Evolutionary conservation across 2,329 filamentous ascomycete species (phyloP).

Genomic region (Venturia nashicola): DNA sequence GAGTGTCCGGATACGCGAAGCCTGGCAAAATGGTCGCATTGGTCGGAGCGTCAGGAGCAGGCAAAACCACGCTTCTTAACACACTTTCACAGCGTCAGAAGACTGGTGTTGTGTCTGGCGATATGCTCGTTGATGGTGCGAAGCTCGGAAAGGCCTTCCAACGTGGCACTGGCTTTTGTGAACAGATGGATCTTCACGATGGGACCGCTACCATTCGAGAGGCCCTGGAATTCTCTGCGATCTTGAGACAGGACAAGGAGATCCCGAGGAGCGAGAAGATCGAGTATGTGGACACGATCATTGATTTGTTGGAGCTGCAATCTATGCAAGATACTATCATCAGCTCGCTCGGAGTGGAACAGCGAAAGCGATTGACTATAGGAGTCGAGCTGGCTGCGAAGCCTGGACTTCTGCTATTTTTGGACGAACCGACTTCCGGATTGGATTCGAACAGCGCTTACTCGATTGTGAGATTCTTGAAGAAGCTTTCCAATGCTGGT

Average conservation of each 20-base stretch:
- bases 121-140: slow-evolving; percentile 60
- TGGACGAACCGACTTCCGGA: slow-evolving; percentile 47
- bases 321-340: slow-evolving; percentile 58
- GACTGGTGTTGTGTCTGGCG: slow-evolving; percentile 50
- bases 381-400: slow-evolving; percentile 62
- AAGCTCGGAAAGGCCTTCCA: slow-evolving; percentile 52
- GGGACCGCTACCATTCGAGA: slow-evolving; percentile 25
- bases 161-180: slow-evolving; percentile 50
- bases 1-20: slow-evolving; percentile 43
- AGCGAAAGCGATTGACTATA: slow-evolving; percentile 61
- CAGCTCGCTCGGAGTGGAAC: slow-evolving; percentile 50
- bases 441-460: slow-evolving; percentile 53
- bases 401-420: slow-evolving; percentile 49
- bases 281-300: slow-evolving; percentile 54
- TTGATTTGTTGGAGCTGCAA: slow-evolving; percentile 51
- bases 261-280: slow-evolving; percentile 41
- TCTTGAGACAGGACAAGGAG: slow-evolving; percentile 14
- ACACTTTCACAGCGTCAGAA: slow-evolving; percentile 62
- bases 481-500: slow-evolving; percentile 42
- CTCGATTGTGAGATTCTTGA: slow-evolving; percentile 50
- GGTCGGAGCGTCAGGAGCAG: slow-evolving; percentile 57
- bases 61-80: slow-evolving; percentile 74
- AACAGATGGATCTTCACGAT: slow-evolving; percentile 23
- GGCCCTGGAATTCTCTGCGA: slow-evolving; percentile 9
- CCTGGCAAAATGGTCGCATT: slow-evolving; percentile 41